These are phyloP conservation scores for Heritiera littoralis DNA, from an alignment of 345 rosid species.

Conservation along the genomic window DNA sequence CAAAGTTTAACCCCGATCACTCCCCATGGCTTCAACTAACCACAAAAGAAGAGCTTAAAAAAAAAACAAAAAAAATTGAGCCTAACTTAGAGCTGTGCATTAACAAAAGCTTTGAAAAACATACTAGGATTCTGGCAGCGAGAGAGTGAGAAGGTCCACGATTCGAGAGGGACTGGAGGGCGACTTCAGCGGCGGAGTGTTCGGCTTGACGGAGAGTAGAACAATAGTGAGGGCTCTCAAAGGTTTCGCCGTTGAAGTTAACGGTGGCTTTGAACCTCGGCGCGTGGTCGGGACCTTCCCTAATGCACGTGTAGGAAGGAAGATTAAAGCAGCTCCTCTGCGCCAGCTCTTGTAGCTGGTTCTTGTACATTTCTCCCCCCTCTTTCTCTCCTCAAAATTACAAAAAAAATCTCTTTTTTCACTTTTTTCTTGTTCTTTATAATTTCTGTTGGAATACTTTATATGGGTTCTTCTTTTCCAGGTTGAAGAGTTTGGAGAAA, in stretches of 20 bases:
- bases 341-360: constrained; percentile 99
- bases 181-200: constrained; percentile 99
- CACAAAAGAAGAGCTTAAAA: background rate
- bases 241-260: constrained; percentile 95
- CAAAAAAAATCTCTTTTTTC: background rate
- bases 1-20: constrained; percentile 19
- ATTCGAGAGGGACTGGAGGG: constrained; percentile 85
- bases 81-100: background rate
- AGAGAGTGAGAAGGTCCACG: constrained; percentile 97
- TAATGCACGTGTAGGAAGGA: constrained; percentile 84
- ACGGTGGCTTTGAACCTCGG: constrained; percentile 96
- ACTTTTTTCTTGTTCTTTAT: background rate
- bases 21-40: background rate
- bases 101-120: constrained; percentile 17
- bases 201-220: constrained; percentile 99
- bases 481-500: background rate
- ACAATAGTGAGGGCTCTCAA: constrained; percentile 93
- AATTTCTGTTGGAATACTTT: background rate
- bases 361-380: constrained; percentile 81
- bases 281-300: constrained; percentile 99
- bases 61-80: background rate
- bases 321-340: constrained; percentile 99
- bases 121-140: constrained; percentile 94
- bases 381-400: background rate
- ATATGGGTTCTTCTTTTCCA: background rate